phyloP scores from a whole-genome alignment of 2,329 filamentous ascomycete genomes.

The Ophiostoma angusticollis region DNA sequence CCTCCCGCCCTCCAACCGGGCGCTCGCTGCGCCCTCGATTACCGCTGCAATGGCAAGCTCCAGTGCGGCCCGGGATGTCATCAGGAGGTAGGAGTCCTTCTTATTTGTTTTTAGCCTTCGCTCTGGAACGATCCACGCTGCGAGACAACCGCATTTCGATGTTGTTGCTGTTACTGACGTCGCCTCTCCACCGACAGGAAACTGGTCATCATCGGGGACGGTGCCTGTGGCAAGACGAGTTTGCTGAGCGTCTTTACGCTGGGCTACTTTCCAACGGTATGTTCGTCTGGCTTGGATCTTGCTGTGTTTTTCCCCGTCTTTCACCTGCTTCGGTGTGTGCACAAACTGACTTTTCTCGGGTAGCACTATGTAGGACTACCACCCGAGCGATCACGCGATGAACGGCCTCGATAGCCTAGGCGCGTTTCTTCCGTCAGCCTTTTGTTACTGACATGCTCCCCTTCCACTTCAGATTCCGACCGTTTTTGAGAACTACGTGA shows the following conservation, averaged over 20 bases:
- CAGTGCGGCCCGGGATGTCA: constrained; percentile 23
- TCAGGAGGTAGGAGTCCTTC: constrained; percentile 25
- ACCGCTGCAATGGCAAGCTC: constrained; percentile 21
- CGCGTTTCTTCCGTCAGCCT: too few species aligned
- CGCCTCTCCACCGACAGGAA: constrained; percentile 46
- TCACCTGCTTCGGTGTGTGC: neutral
- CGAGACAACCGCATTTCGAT: too few species aligned
- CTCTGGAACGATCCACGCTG: neutral
- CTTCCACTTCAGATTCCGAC: constrained; percentile 66
- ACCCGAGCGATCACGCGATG: too few species aligned
- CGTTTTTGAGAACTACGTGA: constrained; percentile 99
- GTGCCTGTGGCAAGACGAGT: constrained; percentile 97
- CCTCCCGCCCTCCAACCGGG: too few species aligned
- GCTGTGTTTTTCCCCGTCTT: constrained; percentile 3
- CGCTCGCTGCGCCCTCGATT: neutral
- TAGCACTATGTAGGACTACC: constrained; percentile 45
- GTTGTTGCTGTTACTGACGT: neutral
- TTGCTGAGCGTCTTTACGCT: constrained; percentile 94
- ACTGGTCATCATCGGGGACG: constrained; percentile 91
- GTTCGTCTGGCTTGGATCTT: constrained; percentile 23
- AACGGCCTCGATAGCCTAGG: too few species aligned
- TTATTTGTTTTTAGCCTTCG: neutral
- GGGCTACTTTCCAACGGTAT: constrained; percentile 92
- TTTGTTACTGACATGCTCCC: neutral
- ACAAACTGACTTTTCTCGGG: constrained; percentile 3